Conservation (phyloP, 75 land plant species). For the Larix kaempferi region DNA sequence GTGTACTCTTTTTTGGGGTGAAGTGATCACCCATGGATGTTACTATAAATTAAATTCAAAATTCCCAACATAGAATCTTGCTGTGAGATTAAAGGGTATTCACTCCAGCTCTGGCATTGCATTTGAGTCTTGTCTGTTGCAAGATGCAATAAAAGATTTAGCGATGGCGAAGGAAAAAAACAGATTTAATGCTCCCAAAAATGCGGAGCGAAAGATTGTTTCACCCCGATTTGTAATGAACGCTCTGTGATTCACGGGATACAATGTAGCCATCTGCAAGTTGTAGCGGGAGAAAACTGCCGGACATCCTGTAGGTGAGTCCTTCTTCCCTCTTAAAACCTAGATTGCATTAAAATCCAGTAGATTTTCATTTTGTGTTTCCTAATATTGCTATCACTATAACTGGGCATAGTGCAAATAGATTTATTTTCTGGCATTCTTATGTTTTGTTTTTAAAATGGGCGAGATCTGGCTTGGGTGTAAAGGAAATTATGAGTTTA, state of each 20-base stretch:
- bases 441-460: neutral
- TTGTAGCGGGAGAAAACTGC: slow-evolving; percentile 53
- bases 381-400: neutral
- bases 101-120: neutral
- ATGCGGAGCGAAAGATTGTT: too few relatives aligned
- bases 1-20: slow-evolving; percentile 46
- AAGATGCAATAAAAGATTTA: neutral
- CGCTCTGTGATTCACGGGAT: slow-evolving; percentile 33
- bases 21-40: neutral
- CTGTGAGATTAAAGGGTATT: neutral
- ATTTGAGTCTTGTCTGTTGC: neutral
- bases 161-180: neutral
- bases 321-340: neutral
- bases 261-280: slow-evolving; percentile 80
- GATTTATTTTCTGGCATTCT: neutral
- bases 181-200: neutral
- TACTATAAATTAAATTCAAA: neutral
- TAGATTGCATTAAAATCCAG: too few relatives aligned
- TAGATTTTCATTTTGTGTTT: neutral
- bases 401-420: too few relatives aligned
- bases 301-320: slow-evolving; percentile 40
- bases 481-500: slow-evolving; percentile 5
- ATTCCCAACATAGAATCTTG: neutral
- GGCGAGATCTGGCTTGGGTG: slow-evolving; percentile 6
- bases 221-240: too few relatives aligned